Evolutionary conservation across 176 grass and related monocot genomes (phyloP).

Genomic region (Hsuehochloa calcarea): DNA sequence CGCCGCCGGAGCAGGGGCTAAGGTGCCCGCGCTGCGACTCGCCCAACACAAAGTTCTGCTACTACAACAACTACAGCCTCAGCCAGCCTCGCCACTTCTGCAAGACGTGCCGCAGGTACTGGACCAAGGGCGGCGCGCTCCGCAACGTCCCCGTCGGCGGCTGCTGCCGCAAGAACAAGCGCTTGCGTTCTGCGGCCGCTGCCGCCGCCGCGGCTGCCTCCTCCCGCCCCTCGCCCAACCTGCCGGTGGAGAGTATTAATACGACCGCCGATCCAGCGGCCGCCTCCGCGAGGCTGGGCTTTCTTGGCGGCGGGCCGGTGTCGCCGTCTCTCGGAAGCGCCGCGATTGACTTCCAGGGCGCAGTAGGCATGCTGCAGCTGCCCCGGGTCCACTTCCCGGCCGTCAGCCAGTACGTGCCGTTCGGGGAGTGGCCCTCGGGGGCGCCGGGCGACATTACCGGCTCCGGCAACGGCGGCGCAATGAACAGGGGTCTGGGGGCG

Average conservation of each 20-base stretch:
- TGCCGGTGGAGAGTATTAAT: slow-evolving; percentile 4
- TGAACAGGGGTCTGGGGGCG: slow-evolving; percentile 6
- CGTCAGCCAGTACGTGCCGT: slow-evolving; percentile 59
- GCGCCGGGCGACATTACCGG: slow-evolving; percentile 7
- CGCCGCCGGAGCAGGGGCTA: slow-evolving; percentile 51
- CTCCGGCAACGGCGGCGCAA: not conserved
- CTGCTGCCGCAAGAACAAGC: slow-evolving; percentile 95
- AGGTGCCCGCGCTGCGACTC: slow-evolving; percentile 95
- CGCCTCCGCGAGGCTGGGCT: slow-evolving; percentile 29
- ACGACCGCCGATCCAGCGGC: slow-evolving; percentile 21
- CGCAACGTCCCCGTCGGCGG: slow-evolving; percentile 95
- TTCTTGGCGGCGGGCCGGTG: not conserved
- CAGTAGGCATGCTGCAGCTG: slow-evolving; percentile 39
- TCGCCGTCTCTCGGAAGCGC: slow-evolving; percentile 6
- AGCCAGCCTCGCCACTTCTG: slow-evolving; percentile 94
- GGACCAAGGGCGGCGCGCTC: slow-evolving; percentile 97
- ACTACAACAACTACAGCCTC: slow-evolving; percentile 99
- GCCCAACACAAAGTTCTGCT: slow-evolving; percentile 98
- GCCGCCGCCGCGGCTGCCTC: slow-evolving; percentile 14
- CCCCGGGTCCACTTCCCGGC: slow-evolving; percentile 36
- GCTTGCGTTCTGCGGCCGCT: slow-evolving; percentile 43
- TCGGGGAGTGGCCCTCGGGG: slow-evolving; percentile 45
- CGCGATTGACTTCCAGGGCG: slow-evolving; percentile 35
- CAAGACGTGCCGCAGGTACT: slow-evolving; percentile 92
- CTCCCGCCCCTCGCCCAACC: slow-evolving; percentile 30